Conservation (phyloP, 768 basidiomycete genomes). For the Lactarius indigo region DNA sequence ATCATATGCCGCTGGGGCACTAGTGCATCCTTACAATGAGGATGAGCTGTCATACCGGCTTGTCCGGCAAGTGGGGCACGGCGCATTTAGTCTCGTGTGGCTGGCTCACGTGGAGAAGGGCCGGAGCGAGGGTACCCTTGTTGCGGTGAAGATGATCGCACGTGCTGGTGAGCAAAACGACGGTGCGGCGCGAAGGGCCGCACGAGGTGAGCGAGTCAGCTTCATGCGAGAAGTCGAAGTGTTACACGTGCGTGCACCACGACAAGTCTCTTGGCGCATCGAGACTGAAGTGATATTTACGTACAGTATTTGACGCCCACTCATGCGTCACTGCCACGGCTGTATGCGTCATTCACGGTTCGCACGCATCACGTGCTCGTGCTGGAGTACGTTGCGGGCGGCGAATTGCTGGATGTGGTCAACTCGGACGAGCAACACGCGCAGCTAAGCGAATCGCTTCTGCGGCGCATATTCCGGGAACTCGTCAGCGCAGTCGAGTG, state of each 20-base stretch:
- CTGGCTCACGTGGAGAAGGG: conserved; percentile 47
- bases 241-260: conserved; percentile 15
- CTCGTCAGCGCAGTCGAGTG: conserved; percentile 75
- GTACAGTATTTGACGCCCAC: conserved; percentile 75
- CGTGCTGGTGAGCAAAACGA: conserved; percentile 4
- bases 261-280: background rate
- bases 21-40: conserved; percentile 16
- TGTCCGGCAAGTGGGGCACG: conserved; percentile 56
- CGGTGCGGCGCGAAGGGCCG: background rate
- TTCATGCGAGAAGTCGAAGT: conserved; percentile 25
- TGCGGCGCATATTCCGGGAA: conserved; percentile 72
- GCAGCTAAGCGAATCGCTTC: conserved; percentile 41
- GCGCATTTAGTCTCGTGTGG: conserved; percentile 76
- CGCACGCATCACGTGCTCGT: conserved; percentile 73
- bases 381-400: conserved; percentile 70
- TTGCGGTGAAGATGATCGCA: conserved; percentile 29
- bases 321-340: conserved; percentile 61
- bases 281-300: background rate
- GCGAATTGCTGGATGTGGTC: conserved; percentile 77
- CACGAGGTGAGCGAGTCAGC: conserved; percentile 23
- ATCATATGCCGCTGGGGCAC: conserved; percentile 5
- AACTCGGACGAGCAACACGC: conserved; percentile 45
- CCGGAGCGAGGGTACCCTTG: conserved; percentile 26
- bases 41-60: conserved; percentile 40
- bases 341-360: conserved; percentile 63